Conservation (phyloP, 2,329 filamentous ascomycete genomes). For the Chrysoporthe deuterocubensis region DNA sequence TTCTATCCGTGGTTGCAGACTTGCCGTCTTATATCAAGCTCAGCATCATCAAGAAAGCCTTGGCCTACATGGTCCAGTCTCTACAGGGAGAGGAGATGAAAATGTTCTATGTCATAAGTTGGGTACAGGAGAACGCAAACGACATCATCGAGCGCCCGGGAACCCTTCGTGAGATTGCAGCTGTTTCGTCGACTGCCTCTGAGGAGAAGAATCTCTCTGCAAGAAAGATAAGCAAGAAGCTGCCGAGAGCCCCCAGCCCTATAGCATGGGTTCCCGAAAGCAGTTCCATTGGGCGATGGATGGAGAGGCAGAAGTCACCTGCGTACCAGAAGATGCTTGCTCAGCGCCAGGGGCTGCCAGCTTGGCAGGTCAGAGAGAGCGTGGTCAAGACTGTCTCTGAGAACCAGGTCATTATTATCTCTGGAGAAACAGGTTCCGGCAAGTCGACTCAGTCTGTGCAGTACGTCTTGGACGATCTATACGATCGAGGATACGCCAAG, state of each 20-base stretch:
- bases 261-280: slow-evolving; percentile 67
- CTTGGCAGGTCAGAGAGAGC: slow-evolving; percentile 79
- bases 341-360: slow-evolving; percentile 76
- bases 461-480: slow-evolving; percentile 91
- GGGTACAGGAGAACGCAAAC: slow-evolving; percentile 85
- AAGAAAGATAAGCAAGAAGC: slow-evolving; percentile 38
- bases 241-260: slow-evolving; percentile 55
- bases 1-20: slow-evolving; percentile 70
- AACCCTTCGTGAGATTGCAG: slow-evolving; percentile 80
- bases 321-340: slow-evolving; percentile 76
- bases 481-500: slow-evolving; percentile 73
- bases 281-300: slow-evolving; percentile 70
- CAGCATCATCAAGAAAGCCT: slow-evolving; percentile 78
- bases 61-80: slow-evolving; percentile 71
- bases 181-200: slow-evolving; percentile 70
- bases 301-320: slow-evolving; percentile 64
- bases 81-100: slow-evolving; percentile 85
- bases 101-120: slow-evolving; percentile 86
- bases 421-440: slow-evolving; percentile 93
- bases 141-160: slow-evolving; percentile 85
- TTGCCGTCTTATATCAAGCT: slow-evolving; percentile 93
- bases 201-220: slow-evolving; percentile 48
- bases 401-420: slow-evolving; percentile 93
- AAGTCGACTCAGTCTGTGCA: slow-evolving; percentile 98
- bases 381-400: slow-evolving; percentile 76